Percentiles rank a stretch among this genome's conserved stretches.
These are phyloP conservation scores for Acer negundo DNA, from an alignment of 345 rosid genomes.

Conservation along the genomic window DNA sequence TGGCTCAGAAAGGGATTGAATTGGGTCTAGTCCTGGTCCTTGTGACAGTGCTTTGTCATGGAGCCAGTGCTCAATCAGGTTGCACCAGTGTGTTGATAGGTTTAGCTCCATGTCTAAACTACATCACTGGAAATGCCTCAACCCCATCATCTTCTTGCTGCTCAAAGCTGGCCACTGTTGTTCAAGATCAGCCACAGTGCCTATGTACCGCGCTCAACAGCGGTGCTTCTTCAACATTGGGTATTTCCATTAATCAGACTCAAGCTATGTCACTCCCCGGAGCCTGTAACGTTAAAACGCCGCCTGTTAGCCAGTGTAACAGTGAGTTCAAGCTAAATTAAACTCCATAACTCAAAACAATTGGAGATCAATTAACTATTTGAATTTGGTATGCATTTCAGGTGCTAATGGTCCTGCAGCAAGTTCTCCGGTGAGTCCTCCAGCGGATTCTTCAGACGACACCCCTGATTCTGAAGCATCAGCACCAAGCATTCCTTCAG, in stretches of 20 bases:
- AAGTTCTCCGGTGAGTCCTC: conserved; percentile 18
- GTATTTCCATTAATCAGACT: conserved; percentile 26
- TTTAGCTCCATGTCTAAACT: conserved; percentile 40
- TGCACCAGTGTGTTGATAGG: conserved; percentile 33
- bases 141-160: conserved; percentile 58
- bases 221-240: conserved; percentile 19
- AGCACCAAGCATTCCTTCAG: conserved; percentile 26
- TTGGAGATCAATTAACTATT: neutral
- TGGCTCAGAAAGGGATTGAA: conserved; percentile 35
- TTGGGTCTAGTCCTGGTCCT: conserved; percentile 35
- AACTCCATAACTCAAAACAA: neutral
- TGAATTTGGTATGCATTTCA: conserved; percentile 8
- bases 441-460: conserved; percentile 27
- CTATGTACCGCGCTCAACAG: conserved; percentile 46
- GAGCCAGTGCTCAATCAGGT: conserved; percentile 39
- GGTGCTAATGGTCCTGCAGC: conserved; percentile 33
- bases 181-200: conserved; percentile 49
- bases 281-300: conserved; percentile 36
- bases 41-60: conserved; percentile 21
- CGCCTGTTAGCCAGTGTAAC: conserved; percentile 23
- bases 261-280: conserved; percentile 30
- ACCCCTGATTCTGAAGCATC: conserved; percentile 29
- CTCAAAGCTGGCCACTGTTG: conserved; percentile 45
- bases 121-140: conserved; percentile 42
- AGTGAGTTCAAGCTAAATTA: neutral